Conservation (phyloP, 78 protist species). For the Tieghemostelium lacteum region DNA sequence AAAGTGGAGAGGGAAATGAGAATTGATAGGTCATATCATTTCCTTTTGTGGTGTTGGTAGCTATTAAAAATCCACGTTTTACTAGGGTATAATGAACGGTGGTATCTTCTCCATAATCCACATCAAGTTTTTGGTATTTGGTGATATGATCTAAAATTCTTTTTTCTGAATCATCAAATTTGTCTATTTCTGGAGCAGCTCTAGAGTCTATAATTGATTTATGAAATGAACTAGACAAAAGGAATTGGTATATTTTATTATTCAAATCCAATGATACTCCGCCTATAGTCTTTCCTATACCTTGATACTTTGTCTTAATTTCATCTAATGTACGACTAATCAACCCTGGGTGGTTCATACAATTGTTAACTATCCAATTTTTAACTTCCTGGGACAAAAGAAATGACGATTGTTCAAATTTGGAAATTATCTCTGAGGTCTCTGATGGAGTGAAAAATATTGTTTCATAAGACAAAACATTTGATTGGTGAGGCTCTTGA, state of each 20-base stretch:
- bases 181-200: constrained; percentile 1
- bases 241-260: neutral
- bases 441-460: neutral
- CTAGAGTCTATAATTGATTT: neutral
- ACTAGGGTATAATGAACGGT: neutral
- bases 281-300: neutral
- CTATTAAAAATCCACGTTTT: neutral
- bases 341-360: neutral
- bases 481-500: neutral
- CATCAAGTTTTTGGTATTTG: too few relatives aligned
- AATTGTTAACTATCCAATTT: neutral
- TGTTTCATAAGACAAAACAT: neutral
- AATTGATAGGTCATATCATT: neutral
- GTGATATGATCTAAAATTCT: neutral
- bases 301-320: neutral
- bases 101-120: too few relatives aligned
- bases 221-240: neutral
- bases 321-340: neutral
- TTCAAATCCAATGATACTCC: neutral
- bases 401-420: neutral
- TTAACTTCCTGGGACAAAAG: neutral
- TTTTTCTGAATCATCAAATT: neutral
- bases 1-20: constrained; percentile 16
- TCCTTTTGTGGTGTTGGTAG: neutral
- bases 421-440: neutral